Conservation (phyloP, 2,329 filamentous ascomycete species). For the Malbranchea cinnamomea region DNA sequence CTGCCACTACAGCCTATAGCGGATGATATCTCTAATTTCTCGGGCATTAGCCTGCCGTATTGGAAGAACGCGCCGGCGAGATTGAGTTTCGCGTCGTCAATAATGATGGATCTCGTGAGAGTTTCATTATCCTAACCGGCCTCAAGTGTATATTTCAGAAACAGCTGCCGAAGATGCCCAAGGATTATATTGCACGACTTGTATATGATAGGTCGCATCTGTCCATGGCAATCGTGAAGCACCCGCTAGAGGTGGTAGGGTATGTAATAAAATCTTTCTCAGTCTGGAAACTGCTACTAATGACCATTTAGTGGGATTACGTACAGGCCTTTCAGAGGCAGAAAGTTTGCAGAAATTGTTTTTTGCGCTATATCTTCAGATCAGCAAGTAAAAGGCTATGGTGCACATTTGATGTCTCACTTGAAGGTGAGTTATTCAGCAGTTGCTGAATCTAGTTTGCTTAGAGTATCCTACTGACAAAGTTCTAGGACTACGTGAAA, state of each 20-base stretch:
- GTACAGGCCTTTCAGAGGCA: constrained; percentile 82
- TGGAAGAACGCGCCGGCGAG: constrained; percentile 84
- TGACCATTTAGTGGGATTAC: constrained; percentile 63
- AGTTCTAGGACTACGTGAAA: constrained; percentile 70
- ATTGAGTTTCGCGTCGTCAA: constrained; percentile 98
- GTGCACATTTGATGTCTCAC: constrained; percentile 94
- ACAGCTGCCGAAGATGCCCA: constrained; percentile 96
- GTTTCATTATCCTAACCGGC: constrained; percentile 84
- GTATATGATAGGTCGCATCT: constrained; percentile 95
- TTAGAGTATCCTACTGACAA: constrained; percentile 3
- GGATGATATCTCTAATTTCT: constrained; percentile 1
- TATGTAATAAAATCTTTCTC: constrained; percentile 19
- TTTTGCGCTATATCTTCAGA: constrained; percentile 97
- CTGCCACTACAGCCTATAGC: background rate
- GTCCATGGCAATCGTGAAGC: constrained; percentile 94
- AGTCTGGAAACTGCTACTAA: constrained; percentile 8
- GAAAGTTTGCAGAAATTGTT: constrained; percentile 92
- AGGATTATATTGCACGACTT: constrained; percentile 93
- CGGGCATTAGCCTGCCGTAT: constrained; percentile 54
- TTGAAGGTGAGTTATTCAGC: constrained; percentile 47
- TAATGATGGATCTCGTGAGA: constrained; percentile 79
- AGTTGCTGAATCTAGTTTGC: background rate
- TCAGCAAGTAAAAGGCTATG: constrained; percentile 97
- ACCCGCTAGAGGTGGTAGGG: constrained; percentile 80
- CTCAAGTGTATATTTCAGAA: constrained; percentile 98